These are phyloP conservation scores for Solanum aculeatissimum DNA, from an alignment of 305 asterid species.

Conservation along the genomic window DNA sequence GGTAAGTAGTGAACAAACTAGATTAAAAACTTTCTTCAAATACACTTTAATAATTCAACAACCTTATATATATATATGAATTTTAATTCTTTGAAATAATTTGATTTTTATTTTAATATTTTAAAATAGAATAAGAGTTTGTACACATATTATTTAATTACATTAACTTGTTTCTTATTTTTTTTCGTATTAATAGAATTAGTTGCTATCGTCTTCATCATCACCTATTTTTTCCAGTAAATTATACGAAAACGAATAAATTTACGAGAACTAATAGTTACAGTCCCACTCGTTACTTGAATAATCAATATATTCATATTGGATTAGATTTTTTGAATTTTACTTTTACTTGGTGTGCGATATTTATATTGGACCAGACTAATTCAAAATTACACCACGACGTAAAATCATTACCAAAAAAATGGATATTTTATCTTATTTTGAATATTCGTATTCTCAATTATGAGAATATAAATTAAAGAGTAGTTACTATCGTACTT, in stretches of 20 bases:
- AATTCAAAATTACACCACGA: no score
- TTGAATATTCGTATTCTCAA: not conserved
- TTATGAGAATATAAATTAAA: not conserved
- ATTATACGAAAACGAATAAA: not conserved
- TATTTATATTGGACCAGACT: not conserved
- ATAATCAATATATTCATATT: not conserved
- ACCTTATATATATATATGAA: not conserved
- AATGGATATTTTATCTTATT: no score
- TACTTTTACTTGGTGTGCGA: rapidly evolving
- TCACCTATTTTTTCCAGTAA: not conserved
- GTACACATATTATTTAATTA: not conserved
- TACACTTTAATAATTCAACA: not conserved
- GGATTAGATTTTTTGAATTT: not conserved
- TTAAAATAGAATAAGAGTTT: not conserved
- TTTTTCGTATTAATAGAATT: not conserved
- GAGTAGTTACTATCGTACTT: not conserved
- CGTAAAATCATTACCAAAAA: not conserved
- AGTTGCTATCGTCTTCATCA: not conserved
- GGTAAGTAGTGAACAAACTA: not conserved
- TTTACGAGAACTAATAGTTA: not conserved
- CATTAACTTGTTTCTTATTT: not conserved
- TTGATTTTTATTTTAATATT: not conserved
- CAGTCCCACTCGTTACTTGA: no score
- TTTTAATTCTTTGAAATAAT: not conserved
- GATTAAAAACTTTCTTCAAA: not conserved